Conservation (phyloP, 2,329 filamentous ascomycete species). For the Phaeoacremonium minimum region DNA sequence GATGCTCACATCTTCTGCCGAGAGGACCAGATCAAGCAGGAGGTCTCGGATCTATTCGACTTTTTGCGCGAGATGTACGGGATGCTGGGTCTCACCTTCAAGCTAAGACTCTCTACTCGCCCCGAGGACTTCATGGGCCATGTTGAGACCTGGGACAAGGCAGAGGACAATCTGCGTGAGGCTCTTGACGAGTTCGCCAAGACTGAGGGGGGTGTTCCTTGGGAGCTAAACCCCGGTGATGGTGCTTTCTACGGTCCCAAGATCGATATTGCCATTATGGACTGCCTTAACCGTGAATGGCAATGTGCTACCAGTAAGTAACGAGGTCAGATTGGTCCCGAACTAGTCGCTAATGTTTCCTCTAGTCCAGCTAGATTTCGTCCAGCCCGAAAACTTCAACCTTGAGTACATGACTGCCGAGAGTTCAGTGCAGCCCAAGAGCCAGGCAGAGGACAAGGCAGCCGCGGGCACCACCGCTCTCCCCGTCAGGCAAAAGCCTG, state of each 20-base stretch:
- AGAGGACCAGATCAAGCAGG: slow-evolving; percentile 67
- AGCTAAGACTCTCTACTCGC: slow-evolving; percentile 88
- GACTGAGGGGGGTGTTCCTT: slow-evolving; percentile 54
- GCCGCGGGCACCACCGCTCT: slow-evolving; percentile 19
- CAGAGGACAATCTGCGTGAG: slow-evolving; percentile 74
- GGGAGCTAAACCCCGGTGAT: slow-evolving; percentile 91
- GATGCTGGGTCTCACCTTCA: slow-evolving; percentile 84
- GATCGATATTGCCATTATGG: slow-evolving; percentile 93
- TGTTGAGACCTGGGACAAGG: slow-evolving; percentile 81
- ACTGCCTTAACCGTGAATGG: slow-evolving; percentile 74
- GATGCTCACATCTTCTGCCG: slow-evolving; percentile 96
- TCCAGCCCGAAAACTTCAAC: slow-evolving; percentile 79
- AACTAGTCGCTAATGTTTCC: no score
- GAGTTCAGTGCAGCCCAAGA: no score
- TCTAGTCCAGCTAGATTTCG: slow-evolving; percentile 93
- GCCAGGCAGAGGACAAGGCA: slow-evolving; percentile 21
- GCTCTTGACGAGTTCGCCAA: slow-evolving; percentile 74
- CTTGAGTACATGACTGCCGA: slow-evolving; percentile 81
- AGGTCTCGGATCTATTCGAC: slow-evolving; percentile 82
- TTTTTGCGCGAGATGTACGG: slow-evolving; percentile 75
- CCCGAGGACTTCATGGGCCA: slow-evolving; percentile 86
- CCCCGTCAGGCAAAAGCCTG: slow-evolving; percentile 27
- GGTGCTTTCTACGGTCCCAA: slow-evolving; percentile 98
- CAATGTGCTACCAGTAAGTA: slow-evolving; percentile 81
- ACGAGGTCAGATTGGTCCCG: no score